phyloP scores from a whole-genome alignment of 768 basidiomycete genomes.

The Phylloporus sp. region DNA sequence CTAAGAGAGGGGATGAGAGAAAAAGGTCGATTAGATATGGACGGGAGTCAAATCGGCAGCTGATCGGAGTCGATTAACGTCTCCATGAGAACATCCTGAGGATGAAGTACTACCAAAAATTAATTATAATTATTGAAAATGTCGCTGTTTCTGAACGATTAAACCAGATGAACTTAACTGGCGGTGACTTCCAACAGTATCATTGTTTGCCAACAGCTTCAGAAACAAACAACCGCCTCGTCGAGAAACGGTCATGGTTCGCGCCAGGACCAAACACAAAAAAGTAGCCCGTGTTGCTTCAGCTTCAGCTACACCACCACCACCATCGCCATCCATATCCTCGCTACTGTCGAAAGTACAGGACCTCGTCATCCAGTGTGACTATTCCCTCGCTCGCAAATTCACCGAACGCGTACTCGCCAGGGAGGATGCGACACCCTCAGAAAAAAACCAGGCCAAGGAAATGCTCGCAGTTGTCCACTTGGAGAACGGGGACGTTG shows the following conservation, averaged over 20 bases:
- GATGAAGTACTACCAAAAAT: too few relatives aligned
- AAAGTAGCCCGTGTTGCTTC: constrained; percentile 13
- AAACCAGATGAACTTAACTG: too few relatives aligned
- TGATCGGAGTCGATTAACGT: not conserved
- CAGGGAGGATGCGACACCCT: constrained; percentile 39
- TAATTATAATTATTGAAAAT: too few relatives aligned
- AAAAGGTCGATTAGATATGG: not conserved
- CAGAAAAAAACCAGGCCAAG: constrained; percentile 60
- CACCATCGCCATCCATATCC: constrained; percentile 41
- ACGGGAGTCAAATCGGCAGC: not conserved
- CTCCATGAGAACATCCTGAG: not conserved
- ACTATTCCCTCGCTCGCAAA: constrained; percentile 74
- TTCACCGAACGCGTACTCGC: constrained; percentile 70
- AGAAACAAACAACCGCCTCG: constrained; percentile 3
- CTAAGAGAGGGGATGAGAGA: not conserved
- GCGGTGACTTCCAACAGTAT: too few relatives aligned
- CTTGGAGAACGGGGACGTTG: constrained; percentile 75
- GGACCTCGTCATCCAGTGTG: constrained; percentile 75
- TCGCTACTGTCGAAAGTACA: constrained; percentile 75
- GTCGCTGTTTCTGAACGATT: too few relatives aligned
- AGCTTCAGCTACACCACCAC: constrained; percentile 13
- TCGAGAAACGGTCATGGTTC: constrained; percentile 42
- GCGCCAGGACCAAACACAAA: constrained; percentile 45
- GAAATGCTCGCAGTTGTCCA: constrained; percentile 80
- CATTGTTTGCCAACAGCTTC: not conserved